Conservation (phyloP, 768 basidiomycete species). For the Podaxis mareebaensis region DNA sequence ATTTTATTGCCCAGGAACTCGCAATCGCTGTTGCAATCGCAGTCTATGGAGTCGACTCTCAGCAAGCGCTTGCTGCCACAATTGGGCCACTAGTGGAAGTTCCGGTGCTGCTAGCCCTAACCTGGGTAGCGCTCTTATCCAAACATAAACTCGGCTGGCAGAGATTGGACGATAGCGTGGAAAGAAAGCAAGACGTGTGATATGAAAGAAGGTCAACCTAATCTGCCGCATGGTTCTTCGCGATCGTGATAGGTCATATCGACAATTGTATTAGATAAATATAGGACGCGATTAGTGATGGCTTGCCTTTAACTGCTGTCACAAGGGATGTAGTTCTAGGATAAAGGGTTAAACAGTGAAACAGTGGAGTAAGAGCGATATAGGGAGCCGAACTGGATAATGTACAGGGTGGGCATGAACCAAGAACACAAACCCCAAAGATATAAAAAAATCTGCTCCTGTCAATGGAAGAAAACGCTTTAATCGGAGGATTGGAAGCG, state of each 20-base stretch:
- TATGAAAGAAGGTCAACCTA: neutral
- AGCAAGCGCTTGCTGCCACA: slow-evolving; percentile 81
- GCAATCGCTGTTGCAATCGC: slow-evolving; percentile 83
- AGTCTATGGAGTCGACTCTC: slow-evolving; percentile 74
- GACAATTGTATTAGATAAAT: slow-evolving; percentile 10
- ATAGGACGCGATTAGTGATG: slow-evolving; percentile 3
- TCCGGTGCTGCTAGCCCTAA: slow-evolving; percentile 70
- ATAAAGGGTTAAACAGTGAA: neutral
- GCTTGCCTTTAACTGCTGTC: neutral
- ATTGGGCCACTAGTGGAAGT: slow-evolving; percentile 81
- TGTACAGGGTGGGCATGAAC: slow-evolving; percentile 4
- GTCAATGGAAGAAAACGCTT: neutral
- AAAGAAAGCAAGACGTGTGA: slow-evolving; percentile 1
- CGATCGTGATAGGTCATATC: slow-evolving; percentile 1
- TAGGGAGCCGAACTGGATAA: neutral
- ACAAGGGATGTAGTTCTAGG: neutral
- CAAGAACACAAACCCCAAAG: neutral
- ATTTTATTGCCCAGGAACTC: slow-evolving; percentile 46
- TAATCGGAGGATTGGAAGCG: neutral
- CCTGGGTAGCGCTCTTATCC: slow-evolving; percentile 60
- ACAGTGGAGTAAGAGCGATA: neutral
- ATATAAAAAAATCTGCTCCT: neutral
- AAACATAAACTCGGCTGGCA: slow-evolving; percentile 42
- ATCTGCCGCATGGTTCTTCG: neutral
- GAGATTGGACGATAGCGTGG: slow-evolving; percentile 14